Evolutionary conservation across 129 eudicot species (phyloP).

Genomic region (sunflower (Helianthus annuus)): HanXRQr2.0-SUNRISE NC_035442.2:144454029-144454528

Average conservation of each 20-base stretch:
- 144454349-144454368: background rate
- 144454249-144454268: constrained; percentile 8
- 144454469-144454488: background rate
- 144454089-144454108: background rate
- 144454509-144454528: constrained; percentile 3
- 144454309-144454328: background rate
- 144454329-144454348: constrained; percentile 12
- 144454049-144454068: background rate
- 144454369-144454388: background rate
- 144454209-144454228: background rate
- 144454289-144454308: background rate
- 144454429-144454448: constrained; percentile 5
- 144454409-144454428: background rate
- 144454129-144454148: background rate
- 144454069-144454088: constrained; percentile 1
- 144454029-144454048: background rate
- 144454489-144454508: constrained; percentile 10
- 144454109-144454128: background rate
- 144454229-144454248: constrained; percentile 13
- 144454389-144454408: background rate
- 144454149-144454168: background rate
- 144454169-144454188: background rate
- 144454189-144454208: background rate
- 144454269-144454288: constrained; percentile 7
- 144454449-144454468: background rate